Percentiles rank a stretch among this genome's conserved stretches.
phyloP scores from a whole-genome alignment of 2,329 filamentous ascomycete species.

The Sporothrix sp. region DNA sequence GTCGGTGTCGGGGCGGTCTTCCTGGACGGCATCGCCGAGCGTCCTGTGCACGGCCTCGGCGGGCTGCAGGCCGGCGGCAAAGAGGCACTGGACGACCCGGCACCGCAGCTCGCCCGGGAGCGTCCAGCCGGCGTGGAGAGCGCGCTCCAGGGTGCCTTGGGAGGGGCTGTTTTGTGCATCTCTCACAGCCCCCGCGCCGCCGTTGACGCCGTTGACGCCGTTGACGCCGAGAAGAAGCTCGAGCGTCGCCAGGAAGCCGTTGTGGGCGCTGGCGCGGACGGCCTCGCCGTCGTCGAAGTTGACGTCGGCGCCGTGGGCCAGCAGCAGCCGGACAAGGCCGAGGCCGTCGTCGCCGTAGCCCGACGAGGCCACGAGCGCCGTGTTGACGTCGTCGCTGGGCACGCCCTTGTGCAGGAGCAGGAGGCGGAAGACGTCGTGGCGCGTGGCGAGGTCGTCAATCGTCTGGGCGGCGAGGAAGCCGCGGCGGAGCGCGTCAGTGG shows the following conservation, averaged over 20 bases:
- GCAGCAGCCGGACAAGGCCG: conserved; percentile 39
- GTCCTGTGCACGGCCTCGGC: conserved; percentile 42
- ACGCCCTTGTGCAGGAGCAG: conserved; percentile 37
- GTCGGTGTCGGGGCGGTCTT: conserved; percentile 39
- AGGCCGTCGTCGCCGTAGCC: conserved; percentile 41
- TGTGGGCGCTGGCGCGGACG: conserved; percentile 43
- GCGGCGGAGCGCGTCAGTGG: conserved; percentile 35
- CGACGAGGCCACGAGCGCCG: conserved; percentile 43
- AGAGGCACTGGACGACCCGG: conserved; percentile 39
- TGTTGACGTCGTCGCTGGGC: conserved; percentile 41
- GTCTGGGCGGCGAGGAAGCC: conserved; percentile 44
- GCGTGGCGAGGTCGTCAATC: conserved; percentile 38
- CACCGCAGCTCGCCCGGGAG: conserved; percentile 39
- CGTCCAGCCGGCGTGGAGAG: conserved; percentile 45
- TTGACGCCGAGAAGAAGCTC: conserved; percentile 41
- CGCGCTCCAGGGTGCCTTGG: conserved; percentile 36
- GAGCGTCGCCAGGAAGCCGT: conserved; percentile 40
- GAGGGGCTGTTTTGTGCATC: conserved; percentile 35
- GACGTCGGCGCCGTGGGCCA: conserved; percentile 43
- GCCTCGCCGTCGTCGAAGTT: conserved; percentile 47
- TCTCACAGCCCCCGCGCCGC: conserved; percentile 17
- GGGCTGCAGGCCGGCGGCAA: conserved; percentile 39
- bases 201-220: neutral
- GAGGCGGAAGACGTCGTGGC: conserved; percentile 40
- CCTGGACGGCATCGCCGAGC: conserved; percentile 41